Conservation (phyloP, 345 rosid genomes). For the Populus simonii region DNA sequence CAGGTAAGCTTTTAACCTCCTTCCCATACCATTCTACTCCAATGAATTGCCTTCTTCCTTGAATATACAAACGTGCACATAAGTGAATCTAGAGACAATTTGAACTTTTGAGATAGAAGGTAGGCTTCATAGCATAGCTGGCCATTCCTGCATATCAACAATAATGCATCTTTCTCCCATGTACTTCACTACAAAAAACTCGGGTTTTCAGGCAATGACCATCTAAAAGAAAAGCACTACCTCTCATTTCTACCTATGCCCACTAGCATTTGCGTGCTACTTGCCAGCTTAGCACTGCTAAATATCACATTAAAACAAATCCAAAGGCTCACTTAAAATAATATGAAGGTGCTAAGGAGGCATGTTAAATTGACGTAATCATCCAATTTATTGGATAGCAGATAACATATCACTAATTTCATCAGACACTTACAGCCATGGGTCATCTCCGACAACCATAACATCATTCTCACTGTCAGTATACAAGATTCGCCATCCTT, state of each 20-base stretch:
- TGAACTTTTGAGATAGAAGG: too few relatives aligned
- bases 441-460: constrained; percentile 93
- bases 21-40: neutral
- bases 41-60: neutral
- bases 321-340: too few relatives aligned
- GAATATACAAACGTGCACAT: too few relatives aligned
- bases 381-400: neutral
- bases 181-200: too few relatives aligned
- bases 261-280: neutral
- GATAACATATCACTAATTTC: neutral
- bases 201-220: too few relatives aligned
- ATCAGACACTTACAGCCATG: constrained; percentile 78
- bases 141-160: neutral
- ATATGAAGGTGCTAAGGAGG: neutral
- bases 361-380: neutral
- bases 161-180: too few relatives aligned
- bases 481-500: constrained; percentile 85
- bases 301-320: neutral
- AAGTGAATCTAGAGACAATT: too few relatives aligned
- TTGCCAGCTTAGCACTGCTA: neutral
- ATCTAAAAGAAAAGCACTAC: neutral
- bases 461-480: constrained; percentile 88
- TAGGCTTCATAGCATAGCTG: too few relatives aligned
- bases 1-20: neutral
- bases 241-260: neutral